Conservation (phyloP, 441 rosid species). For the Gossypium trilobum region DNA sequence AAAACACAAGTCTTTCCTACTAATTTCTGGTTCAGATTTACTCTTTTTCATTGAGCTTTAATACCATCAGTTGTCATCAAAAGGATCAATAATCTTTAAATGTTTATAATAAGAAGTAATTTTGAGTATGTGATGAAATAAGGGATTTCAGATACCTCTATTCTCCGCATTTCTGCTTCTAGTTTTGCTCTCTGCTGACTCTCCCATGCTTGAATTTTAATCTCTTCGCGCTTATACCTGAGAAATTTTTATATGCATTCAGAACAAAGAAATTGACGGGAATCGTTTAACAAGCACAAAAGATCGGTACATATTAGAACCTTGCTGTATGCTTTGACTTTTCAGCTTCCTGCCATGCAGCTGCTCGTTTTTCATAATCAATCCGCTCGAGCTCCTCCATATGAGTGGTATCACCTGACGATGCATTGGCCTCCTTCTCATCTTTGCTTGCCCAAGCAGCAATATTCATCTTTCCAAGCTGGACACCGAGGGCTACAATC, state of each 20-base stretch:
- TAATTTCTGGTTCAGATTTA: not conserved
- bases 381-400: constrained; percentile 42
- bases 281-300: not conserved
- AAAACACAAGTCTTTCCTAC: not conserved
- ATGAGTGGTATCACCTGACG: constrained; percentile 20
- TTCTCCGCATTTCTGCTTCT: constrained; percentile 74
- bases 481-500: constrained; percentile 79
- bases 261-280: not conserved
- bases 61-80: not conserved
- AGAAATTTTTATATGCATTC: not conserved
- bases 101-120: not conserved
- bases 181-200: constrained; percentile 80
- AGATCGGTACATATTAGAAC: constrained; percentile 25
- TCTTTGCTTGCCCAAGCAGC: constrained; percentile 98
- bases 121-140: not conserved
- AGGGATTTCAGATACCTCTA: constrained; percentile 47
- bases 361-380: constrained; percentile 67
- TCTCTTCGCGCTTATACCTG: constrained; percentile 82
- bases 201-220: constrained; percentile 94
- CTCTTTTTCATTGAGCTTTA: not conserved
- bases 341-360: constrained; percentile 92
- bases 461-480: constrained; percentile 86
- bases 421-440: constrained; percentile 38
- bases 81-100: not conserved
- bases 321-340: constrained; percentile 70